Evolutionary conservation across 768 basidiomycete genomes (phyloP), one percentile per base, ranked within the genome.

Genomic region (Jaapia argillacea): DNA sequence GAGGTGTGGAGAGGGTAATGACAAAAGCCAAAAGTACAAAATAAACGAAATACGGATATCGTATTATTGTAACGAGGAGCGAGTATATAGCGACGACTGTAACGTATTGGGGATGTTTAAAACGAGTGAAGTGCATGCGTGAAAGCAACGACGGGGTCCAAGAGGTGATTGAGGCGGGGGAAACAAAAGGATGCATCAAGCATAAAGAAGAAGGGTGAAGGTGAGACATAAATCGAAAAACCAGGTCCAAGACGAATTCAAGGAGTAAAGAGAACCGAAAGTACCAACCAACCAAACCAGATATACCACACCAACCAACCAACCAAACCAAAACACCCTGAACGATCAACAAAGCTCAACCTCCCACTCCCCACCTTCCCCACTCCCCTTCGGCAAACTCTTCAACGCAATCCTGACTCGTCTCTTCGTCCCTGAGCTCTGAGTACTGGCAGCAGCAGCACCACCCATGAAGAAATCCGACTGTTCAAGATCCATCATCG

Each of bases 331-430:
- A 33, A 16, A 16, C 31, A 33, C n/a, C n/a, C n/a, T n/a, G n/a
- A 33, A 10, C 28, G 45, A 21, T 57, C 51, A 83, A 59, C 79
- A 82, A 41, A 84, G 65, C 56, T 81, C 75, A 37, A 86, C 80
- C 58, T 86, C 82, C 82, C 83, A 85, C 64, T 84, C 82, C 48
- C 81, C 82, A 38, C 79, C 79, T 57, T 81, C 78, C 48, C 72
- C 71, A 37, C 78, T 79, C 24, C 70, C 61, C 18, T 67, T 67
- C 1, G 81, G 80, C 61, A 79, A 62, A 52, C 72, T 77, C 61
- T 77, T 81, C 48, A 84, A 63, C 23, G 81, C 77, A 40, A 82
- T 79, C 49, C 79, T 71, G 48, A 81, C 79, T 28, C 81, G 71
- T 28, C 75, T 71, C 53, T 69, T 72, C 31, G 62, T 46, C 52